Base-by-base conservation (phyloP, 2,329 filamentous ascomycete genomes). In the Colletotrichum echinochloae region DNA sequence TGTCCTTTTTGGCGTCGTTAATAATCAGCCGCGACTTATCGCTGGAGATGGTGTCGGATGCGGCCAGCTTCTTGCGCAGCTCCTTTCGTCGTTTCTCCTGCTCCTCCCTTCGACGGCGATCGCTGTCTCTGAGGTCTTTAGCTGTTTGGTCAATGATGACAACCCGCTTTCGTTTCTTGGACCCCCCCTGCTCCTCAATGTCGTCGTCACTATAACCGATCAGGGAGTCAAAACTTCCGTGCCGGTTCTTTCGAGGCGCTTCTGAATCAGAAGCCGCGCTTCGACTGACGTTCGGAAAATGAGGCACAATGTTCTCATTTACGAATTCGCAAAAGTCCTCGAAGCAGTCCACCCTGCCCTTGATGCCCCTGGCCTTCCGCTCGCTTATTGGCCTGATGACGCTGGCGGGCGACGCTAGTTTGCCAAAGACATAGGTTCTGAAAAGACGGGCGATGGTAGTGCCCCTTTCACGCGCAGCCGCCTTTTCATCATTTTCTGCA, bases 1-100 rank as follows among this genome's bases (percentile, higher is more conserved):
- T 80, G 3, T 90, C 87, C 26, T 85, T 81, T 76, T 91, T 92
- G 35, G 85, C 85, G 70, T 89, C 86, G 76, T 94, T 94, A 78
- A 94, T 87, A 56, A 92, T 89, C 30, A 93, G 79, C 57, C 84
- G 79, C 51, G 81, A 78, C 73, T 83, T 81, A 76, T 87, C 82
- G 77, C 78, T 85, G 72, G 78, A 79, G 72, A 80, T 83, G 70
- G 74, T 80, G 56, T 77, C 85, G 67, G 79, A 83, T 73, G 75
- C 78, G 73, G 80, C 87, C 72, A 87, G 80, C 71, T 78, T 83
- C 74, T 79, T 80, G 74, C 81, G 85, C 44, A 87, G 82, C 69
- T 82, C 84, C 73, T 78, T 77, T 37, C 83, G 81, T 33, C 90
- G 88, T 71, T 81, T 78, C 62, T 88, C 85, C 75, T 90, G 88